These are phyloP conservation scores for Emergomyces orientalis DNA, from an alignment of 2,329 filamentous ascomycete species.

Conservation along the genomic window DNA sequence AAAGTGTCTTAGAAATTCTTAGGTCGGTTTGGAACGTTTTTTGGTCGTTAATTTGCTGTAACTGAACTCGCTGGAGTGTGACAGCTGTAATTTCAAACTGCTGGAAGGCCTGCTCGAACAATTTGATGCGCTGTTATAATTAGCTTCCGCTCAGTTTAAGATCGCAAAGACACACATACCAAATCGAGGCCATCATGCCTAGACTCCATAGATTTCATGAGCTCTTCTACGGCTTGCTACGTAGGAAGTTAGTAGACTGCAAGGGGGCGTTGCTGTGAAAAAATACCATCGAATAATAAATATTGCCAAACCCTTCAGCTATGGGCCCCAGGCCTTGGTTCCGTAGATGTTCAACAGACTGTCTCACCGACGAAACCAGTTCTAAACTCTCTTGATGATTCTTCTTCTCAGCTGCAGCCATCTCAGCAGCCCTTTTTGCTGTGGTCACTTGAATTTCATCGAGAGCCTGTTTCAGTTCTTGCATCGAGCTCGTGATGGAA, in stretches of 20 bases:
- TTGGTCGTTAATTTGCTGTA: conserved; percentile 26
- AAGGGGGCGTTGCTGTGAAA: neutral
- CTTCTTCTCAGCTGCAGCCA: conserved; percentile 21
- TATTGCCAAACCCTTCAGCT: conserved; percentile 21
- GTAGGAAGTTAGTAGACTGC: neutral
- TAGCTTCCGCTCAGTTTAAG: neutral
- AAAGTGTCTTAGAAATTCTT: conserved; percentile 15
- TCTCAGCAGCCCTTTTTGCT: conserved; percentile 22
- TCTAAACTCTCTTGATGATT: conserved; percentile 23
- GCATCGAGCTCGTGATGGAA: conserved; percentile 12
- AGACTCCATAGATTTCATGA: conserved; percentile 16
- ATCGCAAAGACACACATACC: conserved; percentile 17
- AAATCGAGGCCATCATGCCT: conserved; percentile 27
- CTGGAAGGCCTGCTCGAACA: conserved; percentile 27
- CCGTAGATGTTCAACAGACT: conserved; percentile 27
- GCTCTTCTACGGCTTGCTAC: conserved; percentile 18
- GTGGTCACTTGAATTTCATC: conserved; percentile 18
- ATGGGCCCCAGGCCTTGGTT: conserved; percentile 24
- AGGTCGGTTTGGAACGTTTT: conserved; percentile 18
- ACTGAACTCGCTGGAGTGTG: conserved; percentile 26
- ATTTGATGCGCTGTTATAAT: conserved; percentile 26
- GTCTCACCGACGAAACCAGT: conserved; percentile 24
- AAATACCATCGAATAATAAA: conserved; percentile 30
- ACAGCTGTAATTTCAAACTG: conserved; percentile 26
- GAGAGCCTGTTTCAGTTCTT: conserved; percentile 13